Evolutionary conservation across 2,329 filamentous ascomycete genomes (phyloP), one percentile per base, ranked within the genome.

Genomic region (Botryotinia calthae): DNA sequence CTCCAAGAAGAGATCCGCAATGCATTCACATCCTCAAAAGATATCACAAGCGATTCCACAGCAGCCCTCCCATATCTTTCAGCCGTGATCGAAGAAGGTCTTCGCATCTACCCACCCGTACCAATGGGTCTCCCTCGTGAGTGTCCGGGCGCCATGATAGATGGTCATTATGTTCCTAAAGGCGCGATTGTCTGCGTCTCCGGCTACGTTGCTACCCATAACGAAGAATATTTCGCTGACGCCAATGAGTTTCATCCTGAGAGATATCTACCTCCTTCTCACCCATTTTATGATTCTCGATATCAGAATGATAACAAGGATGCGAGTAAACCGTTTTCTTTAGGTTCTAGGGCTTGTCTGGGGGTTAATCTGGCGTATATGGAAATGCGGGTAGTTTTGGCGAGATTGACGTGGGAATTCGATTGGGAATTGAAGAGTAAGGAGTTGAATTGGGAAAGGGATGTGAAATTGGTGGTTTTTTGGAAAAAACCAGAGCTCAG

Each of bases 1-100:
- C 71, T 66, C 28, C 40, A 44, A 63, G 44, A 70, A 20, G 67
- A 63, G 44, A 37, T 44, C 14, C 54, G 54, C 54, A n/a, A 18
- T 25, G 28, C 40, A 20, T 70, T 62, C 28, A 42, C 34, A 56
- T 56, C 37, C 18, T 31, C n/a, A 3, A 2, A 18, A 22, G 48
- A 58, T 7, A 71, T 73, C n/a, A 71, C 42, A 34, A 61, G 59
- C 28, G 61, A 71, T 31, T 71, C 64, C 18, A 71, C 48, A 40
- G 61, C 59, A 14, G 14, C 66, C 12, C 72, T 71, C 8, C 37
- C 44, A 44, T 73, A 73, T 28, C 59, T 73, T 10, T 20, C 37
- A 12, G 72, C 40, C 3, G 72, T 73, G 14, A 73, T 71, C 42
- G 67, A 71, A 70, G 72, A 73, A 70, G 59, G 59, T n/a, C 59